Evolutionary conservation across 306 rosid species (phyloP), one percentile per base, ranked within the genome.

Genomic region (Betula pendula): DNA sequence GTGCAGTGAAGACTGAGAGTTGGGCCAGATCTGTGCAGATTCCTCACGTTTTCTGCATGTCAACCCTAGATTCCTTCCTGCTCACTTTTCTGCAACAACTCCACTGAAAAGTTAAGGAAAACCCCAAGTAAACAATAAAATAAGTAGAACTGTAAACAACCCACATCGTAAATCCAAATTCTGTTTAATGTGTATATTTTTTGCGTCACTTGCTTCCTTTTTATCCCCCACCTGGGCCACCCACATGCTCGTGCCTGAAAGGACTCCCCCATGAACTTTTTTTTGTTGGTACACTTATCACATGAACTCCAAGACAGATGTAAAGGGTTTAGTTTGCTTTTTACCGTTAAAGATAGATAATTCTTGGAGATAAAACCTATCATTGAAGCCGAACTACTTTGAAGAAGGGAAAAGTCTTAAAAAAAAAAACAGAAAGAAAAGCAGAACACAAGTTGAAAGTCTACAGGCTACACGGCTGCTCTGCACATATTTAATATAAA

Each of bases 351-450:
- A 81, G 52, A 67, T 8, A 60, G 20, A 38, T 5, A 72, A 73
- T 38, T 77, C 73, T 71, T 78, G 51, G 86, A 83, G 85, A 74
- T 77, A 73, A 77, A 68, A 80, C 81, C 76, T 79, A 75, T 79
- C 78, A 77, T 82, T 63, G 81, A 80, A 76, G 58, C 80, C 86
- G 70, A 83, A 73, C 79, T 79, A 79, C 76, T 70, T 75, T 76
- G 79, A 76, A 84, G 73, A 52, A 76, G 77, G 49, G 33, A 67
- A 75, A 83, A 72, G 58, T 7, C 49, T n/a, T n/a, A n/a, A n/a
- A n/a, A n/a, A n/a, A 56, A 56, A 72, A 83, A 67, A 67, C 53
- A 50, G 84, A 84, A 50, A 59, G 68, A 29, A 6, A 50, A 55
- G 25, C 55, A 8, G 19, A 66, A 56, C 42, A 63, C 72, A 71